Base-by-base conservation (phyloP, 306 rosid genomes). In the Styphnolobium japonicum region DNA sequence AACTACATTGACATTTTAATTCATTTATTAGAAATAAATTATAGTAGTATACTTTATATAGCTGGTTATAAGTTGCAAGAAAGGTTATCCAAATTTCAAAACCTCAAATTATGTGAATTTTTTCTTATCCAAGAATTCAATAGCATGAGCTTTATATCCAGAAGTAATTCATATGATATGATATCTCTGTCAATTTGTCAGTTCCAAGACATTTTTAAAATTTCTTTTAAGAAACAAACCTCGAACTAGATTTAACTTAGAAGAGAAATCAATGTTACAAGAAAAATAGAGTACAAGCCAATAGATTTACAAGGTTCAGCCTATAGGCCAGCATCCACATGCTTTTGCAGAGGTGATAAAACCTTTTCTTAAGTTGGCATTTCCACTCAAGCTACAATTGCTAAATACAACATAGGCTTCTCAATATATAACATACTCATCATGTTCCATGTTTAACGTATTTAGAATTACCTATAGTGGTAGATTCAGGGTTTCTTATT, bases 11-110 rank as follows among this genome's bases (percentile, higher is more conserved):
- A 67, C 40, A 36, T 22, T 61, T 49, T 45, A 62, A 22, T 53
- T 57, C 48, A 78, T 74, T 74, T 77, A n/a, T 42, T 73, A 42
- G 52, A 61, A 81, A 67, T 60, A 67, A 65, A 75, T 33, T 21
- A 10, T 43, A 51, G 40, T 37, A 36, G 22, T 36, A 57, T 71
- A 52, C 42, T 46, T 61, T n/a, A 18, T 34, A 21, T 72, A 34
- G 61, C 29, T 43, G 40, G 43, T 37, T 74, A 33, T 36, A 73
- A 49, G 31, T 51, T 58, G 7, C 66, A 11, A 78, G 25, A 68
- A 63, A 39, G 63, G 11, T 58, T 23, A 15, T 49, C 34, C 19
- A 2, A 33, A 53, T 43, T 49, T 63, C 72, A 73, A 67, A 16
- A 55, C 80, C 53, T 8, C 18, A 69, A 57, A 37, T 62, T 29